phyloP scores from a whole-genome alignment of 306 rosid genomes.

The Rosa multiflora region DNA sequence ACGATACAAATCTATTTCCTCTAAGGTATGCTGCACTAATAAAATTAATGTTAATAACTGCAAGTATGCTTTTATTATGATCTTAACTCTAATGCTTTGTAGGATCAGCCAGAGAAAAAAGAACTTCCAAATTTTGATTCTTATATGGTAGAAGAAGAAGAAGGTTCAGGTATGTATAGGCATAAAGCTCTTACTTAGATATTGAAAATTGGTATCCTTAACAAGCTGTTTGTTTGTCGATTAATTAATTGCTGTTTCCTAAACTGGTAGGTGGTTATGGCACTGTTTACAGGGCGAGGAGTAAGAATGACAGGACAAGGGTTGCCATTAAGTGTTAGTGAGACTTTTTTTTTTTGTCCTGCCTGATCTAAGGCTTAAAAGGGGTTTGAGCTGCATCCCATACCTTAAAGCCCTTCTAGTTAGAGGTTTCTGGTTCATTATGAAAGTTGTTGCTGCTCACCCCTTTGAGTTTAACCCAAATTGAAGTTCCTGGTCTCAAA shows the following conservation, averaged over 20 bases:
- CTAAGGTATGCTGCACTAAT: constrained; percentile 27
- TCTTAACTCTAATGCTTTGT: constrained; percentile 1
- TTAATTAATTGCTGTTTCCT: constrained; percentile 7
- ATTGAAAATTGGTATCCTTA: neutral
- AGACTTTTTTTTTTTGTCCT: neutral
- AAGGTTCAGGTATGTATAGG: constrained; percentile 63
- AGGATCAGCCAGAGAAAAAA: constrained; percentile 49
- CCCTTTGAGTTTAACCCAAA: constrained; percentile 2
- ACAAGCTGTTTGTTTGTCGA: neutral
- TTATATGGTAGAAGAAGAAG: constrained; percentile 60
- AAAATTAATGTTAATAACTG: neutral
- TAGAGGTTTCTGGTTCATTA: neutral
- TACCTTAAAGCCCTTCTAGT: neutral
- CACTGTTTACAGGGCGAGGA: constrained; percentile 64
- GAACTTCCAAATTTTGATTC: constrained; percentile 53
- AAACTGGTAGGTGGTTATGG: constrained; percentile 71
- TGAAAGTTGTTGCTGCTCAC: neutral
- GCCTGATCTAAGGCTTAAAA: neutral
- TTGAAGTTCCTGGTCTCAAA: constrained; percentile 5
- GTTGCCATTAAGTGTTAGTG: constrained; percentile 69
- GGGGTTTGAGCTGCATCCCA: neutral
- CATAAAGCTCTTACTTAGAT: neutral
- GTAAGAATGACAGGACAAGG: constrained; percentile 47
- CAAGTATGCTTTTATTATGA: neutral
- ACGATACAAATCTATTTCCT: constrained; percentile 5